Evolutionary conservation across 208 protist species (phyloP).

Genomic region (Acanthamoeba comandoni): DNA sequence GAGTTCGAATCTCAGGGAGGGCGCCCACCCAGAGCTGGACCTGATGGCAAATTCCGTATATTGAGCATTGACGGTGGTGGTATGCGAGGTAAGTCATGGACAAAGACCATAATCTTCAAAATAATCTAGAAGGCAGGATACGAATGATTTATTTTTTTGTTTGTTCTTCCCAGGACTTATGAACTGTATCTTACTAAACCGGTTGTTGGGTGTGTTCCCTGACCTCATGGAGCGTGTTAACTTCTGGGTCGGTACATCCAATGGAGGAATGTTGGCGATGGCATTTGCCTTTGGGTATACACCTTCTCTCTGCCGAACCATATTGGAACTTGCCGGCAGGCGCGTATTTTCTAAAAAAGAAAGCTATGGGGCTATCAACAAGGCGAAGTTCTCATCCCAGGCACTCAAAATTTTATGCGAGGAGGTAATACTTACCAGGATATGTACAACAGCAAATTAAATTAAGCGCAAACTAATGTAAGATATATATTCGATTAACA

Average conservation of each 20-base stretch:
- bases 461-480: too few species aligned
- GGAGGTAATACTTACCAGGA: background rate
- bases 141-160: background rate
- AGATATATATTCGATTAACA: too few species aligned
- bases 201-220: slow-evolving; percentile 79
- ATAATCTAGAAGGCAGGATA: background rate
- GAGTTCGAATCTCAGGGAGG: background rate
- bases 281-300: slow-evolving; percentile 57
- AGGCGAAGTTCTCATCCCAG: slow-evolving; percentile 14
- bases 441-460: too few species aligned
- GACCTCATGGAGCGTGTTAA: slow-evolving; percentile 80
- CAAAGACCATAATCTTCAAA: background rate
- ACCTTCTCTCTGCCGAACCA: slow-evolving; percentile 13
- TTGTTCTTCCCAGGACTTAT: slow-evolving; percentile 74
- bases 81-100: slow-evolving; percentile 11
- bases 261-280: slow-evolving; percentile 69
- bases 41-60: slow-evolving; percentile 40
- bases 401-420: slow-evolving; percentile 16
- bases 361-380: background rate
- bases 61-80: slow-evolving; percentile 39
- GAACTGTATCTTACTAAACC: slow-evolving; percentile 70
- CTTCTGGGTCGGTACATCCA: slow-evolving; percentile 73
- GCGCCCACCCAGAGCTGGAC: background rate
- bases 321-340: slow-evolving; percentile 27
- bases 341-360: slow-evolving; percentile 16